Percentiles rank a stretch among this genome's conserved stretches.
Evolutionary conservation across 2,329 filamentous ascomycete genomes (phyloP).

Genomic region (Amylocarpus encephaloides): DNA sequence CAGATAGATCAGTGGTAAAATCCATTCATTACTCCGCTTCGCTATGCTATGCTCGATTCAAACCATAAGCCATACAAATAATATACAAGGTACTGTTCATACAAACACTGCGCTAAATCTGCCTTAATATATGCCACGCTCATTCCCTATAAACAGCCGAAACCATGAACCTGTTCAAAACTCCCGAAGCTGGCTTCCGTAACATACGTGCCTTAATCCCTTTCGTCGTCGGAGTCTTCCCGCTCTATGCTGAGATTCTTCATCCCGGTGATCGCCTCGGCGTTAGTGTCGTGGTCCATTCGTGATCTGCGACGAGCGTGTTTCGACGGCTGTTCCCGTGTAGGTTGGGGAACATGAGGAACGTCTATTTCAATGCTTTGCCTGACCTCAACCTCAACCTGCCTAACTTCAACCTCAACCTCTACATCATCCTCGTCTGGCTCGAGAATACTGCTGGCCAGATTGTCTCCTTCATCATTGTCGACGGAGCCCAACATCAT

Average conservation of each 20-base stretch:
- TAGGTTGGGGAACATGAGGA: constrained; percentile 1
- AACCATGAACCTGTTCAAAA: constrained; percentile 12
- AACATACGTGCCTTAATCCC: constrained; percentile 8
- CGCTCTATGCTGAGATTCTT: constrained; percentile 45
- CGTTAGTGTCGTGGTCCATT: constrained; percentile 42
- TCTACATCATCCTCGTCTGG: constrained; percentile 31
- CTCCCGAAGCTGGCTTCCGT: neutral
- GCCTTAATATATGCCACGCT: neutral
- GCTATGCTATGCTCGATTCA: neutral
- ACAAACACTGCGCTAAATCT: neutral
- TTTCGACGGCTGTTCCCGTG: neutral
- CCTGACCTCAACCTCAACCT: constrained; percentile 13
- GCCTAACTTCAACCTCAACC: constrained; percentile 24
- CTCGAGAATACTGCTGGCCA: constrained; percentile 27
- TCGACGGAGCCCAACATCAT: constrained; percentile 24
- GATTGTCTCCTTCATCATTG: constrained; percentile 19
- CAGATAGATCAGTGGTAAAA: no score
- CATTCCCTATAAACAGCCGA: constrained; percentile 5
- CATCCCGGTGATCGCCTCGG: constrained; percentile 55
- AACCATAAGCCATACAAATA: neutral
- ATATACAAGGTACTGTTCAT: neutral
- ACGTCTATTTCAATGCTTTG: constrained; percentile 3
- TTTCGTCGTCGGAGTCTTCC: constrained; percentile 21
- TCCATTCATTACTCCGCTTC: neutral
- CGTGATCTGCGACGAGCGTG: constrained; percentile 6